phyloP scores from a whole-genome alignment of 2,329 filamentous ascomycete genomes.

The Atkinsonella hypoxylon region DNA sequence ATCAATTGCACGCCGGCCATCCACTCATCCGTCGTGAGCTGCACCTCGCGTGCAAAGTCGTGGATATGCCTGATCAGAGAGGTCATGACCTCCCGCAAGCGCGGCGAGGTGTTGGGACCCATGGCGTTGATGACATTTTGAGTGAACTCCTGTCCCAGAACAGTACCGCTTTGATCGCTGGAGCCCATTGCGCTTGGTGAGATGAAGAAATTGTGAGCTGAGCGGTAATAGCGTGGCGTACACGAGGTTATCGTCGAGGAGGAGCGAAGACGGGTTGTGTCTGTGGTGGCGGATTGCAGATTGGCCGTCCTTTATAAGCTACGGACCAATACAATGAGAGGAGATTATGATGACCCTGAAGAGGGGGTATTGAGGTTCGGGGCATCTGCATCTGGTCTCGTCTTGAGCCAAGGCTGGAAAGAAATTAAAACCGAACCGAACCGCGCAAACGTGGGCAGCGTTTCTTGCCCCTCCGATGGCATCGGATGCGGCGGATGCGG shows the following conservation, averaged over 20 bases:
- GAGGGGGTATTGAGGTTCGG: background rate
- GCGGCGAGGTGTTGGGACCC: slow-evolving; percentile 56
- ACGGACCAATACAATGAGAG: background rate
- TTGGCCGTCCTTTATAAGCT: no score
- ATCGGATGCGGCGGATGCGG: background rate
- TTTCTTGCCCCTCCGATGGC: background rate
- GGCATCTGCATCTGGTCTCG: background rate
- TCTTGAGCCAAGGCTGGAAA: no score
- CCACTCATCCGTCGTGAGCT: slow-evolving; percentile 69
- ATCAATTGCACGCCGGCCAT: slow-evolving; percentile 62
- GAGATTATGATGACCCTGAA: background rate
- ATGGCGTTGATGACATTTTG: slow-evolving; percentile 61
- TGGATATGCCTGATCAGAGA: slow-evolving; percentile 63
- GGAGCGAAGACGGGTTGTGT: no score
- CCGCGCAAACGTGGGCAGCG: background rate
- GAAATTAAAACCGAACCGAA: no score
- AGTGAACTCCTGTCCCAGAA: slow-evolving; percentile 47
- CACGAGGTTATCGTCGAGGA: background rate
- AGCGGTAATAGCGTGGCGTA: no score
- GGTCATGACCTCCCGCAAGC: slow-evolving; percentile 55
- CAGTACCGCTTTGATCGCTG: slow-evolving; percentile 7
- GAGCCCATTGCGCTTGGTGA: background rate
- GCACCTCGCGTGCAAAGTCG: slow-evolving; percentile 66
- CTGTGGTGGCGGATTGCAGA: no score
- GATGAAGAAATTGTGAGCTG: no score